A percentile compares a stretch with the other conserved stretches of the same genome.
Conservation (phyloP, 306 rosid species). For the Psophocarpus tetragonolobus region DNA sequence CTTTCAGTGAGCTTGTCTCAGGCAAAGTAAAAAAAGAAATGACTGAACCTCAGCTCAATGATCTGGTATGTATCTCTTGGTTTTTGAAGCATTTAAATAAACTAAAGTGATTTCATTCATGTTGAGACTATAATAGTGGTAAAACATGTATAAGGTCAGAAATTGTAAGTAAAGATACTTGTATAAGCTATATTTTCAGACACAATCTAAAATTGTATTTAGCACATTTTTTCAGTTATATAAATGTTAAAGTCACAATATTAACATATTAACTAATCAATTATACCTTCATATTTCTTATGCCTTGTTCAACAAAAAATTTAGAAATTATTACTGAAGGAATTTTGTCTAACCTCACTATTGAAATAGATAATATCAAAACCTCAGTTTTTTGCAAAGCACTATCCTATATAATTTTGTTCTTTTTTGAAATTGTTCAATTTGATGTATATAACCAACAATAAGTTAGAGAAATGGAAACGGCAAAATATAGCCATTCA, state of each 20-base stretch:
- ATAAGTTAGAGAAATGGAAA: neutral
- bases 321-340: constrained; percentile 1
- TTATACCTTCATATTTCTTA: neutral
- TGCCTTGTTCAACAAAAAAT: neutral
- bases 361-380: neutral
- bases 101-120: neutral
- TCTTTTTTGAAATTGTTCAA: neutral
- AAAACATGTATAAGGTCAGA: neutral
- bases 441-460: too few relatives aligned
- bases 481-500: neutral
- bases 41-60: constrained; percentile 65
- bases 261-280: neutral
- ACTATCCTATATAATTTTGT: neutral
- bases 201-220: neutral
- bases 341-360: neutral
- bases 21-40: constrained; percentile 75
- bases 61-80: constrained; percentile 55
- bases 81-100: constrained; percentile 11
- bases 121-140: neutral
- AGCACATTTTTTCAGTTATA: neutral
- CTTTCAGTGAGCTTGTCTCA: constrained; percentile 49
- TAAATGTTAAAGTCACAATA: neutral
- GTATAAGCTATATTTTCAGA: neutral
- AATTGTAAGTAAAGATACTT: neutral
- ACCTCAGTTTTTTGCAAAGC: neutral